Percentiles rank a stretch among this genome's conserved stretches.
Evolutionary conservation across 1,284 basidiomycete species (phyloP).

Genomic region (Pholiota adiposa): DNA sequence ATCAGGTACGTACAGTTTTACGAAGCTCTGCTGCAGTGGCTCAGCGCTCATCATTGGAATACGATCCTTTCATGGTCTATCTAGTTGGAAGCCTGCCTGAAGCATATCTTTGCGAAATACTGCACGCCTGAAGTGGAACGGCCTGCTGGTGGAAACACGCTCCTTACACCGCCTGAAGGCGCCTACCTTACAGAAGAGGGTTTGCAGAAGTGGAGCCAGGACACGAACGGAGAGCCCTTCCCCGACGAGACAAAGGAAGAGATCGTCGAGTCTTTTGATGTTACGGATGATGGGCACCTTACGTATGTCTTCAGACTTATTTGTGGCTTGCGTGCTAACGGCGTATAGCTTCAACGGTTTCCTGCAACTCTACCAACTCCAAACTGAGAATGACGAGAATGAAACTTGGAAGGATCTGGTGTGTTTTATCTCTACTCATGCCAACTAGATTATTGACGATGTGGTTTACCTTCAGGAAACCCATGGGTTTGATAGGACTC

Average conservation of each 20-base stretch:
- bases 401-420: conserved; percentile 84
- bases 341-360: conserved; percentile 83
- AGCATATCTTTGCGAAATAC: conserved; percentile 76
- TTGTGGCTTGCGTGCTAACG: too few species aligned
- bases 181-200: conserved; percentile 62
- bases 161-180: conserved; percentile 55
- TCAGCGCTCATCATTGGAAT: too few species aligned
- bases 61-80: too few species aligned
- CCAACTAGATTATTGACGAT: background rate
- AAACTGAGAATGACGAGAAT: conserved; percentile 81
- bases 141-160: conserved; percentile 14
- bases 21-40: too few species aligned
- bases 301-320: conserved; percentile 54
- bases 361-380: conserved; percentile 77
- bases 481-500: conserved; percentile 73
- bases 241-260: conserved; percentile 78
- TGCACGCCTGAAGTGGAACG: conserved; percentile 50
- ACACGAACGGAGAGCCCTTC: conserved; percentile 78
- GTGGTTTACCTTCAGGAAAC: conserved; percentile 49
- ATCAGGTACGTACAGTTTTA: conserved; percentile 50
- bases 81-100: conserved; percentile 66
- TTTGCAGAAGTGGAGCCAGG: conserved; percentile 73
- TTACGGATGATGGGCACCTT: conserved; percentile 69
- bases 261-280: conserved; percentile 73
- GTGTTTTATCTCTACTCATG: conserved; percentile 25